phyloP scores from a whole-genome alignment of 257 asterid genomes.

The Solanum habrochaites region DNA sequence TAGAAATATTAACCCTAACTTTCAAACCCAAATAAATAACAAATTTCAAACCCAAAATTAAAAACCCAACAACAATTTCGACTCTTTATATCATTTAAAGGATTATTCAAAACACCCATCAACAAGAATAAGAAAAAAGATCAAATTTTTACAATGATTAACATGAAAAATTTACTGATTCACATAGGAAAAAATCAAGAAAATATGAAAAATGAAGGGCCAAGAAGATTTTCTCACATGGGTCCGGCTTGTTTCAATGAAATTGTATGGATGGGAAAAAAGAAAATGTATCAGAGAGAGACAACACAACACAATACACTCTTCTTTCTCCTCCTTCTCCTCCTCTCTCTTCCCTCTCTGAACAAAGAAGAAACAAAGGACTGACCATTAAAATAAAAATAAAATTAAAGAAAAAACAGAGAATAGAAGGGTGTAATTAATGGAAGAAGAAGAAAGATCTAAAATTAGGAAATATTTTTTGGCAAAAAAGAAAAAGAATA shows the following conservation, averaged over 20 bases:
- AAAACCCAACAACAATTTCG: conserved; percentile 27
- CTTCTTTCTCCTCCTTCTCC: neutral
- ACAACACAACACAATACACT: neutral
- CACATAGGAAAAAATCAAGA: neutral
- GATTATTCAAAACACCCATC: neutral
- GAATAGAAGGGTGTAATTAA: conserved; percentile 14
- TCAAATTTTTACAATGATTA: conserved; percentile 5
- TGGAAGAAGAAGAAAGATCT: conserved; percentile 23
- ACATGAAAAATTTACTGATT: neutral
- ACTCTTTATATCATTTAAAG: conserved; percentile 20
- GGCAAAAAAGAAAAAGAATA: neutral
- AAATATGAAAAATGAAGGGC: neutral
- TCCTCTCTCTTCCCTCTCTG: conserved; percentile 11
- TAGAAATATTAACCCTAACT: conserved; percentile 26
- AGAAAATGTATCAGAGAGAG: neutral
- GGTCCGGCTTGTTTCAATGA: conserved; percentile 19
- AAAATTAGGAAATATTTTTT: neutral
- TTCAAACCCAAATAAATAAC: neutral
- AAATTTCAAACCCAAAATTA: conserved; percentile 15
- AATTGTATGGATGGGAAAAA: conserved; percentile 1
- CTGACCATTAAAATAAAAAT: conserved; percentile 20
- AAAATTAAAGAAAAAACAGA: neutral
- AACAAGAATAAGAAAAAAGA: neutral
- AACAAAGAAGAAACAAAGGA: conserved; percentile 23
- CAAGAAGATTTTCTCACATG: conserved; percentile 51